Evolutionary conservation across 805 yeast species (phyloP), one percentile per base, ranked within the genome.

Genomic region (Zygosaccharomyces lentus): DNA sequence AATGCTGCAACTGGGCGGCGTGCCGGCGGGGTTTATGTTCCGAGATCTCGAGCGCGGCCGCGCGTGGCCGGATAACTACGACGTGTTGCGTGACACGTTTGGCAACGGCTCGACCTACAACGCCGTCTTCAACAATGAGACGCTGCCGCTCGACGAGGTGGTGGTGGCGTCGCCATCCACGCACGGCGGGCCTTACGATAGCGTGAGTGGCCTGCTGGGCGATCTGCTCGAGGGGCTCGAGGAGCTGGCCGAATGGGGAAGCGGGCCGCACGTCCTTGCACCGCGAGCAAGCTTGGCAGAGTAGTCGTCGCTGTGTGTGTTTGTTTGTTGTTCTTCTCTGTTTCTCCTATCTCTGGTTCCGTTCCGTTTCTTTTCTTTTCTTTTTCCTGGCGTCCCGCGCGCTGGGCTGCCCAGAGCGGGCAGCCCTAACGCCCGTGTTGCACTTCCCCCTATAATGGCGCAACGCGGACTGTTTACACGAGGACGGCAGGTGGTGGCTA

Each of bases 61-160:
- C 23, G n/a, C 9, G 17, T 38, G 27, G 9, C 27, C 30, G 16
- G 41, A 38, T 19, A 29, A 31, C 19, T 90, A 87, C 65, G 79
- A 82, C 53, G 72, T 90, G 19, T 48, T 90, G 2, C 84, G 96
- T 65, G 84, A 84, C 12, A 71, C 84, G 1, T 65, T 86, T 45
- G 55, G 57, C 25, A 47, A 48, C 17, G 45, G 48, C 34, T 53
- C 47, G 17, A 46, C 55, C 9, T 55, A 53, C 41, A 52, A 51
- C 43, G 44, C 38, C 58, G 59, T 47, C 53, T 64, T 26, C 23
- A 30, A 38, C 15, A 38, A 38, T 32, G 41, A 38, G 45, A 47
- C 34, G 43, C 50, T 6, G 37, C 39, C 9, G 30, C 35, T 29
- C 41, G 47, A 25, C 35, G 15, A 8, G 47, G 42, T 19, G 34